Evolutionary conservation across 805 yeast species (phyloP), one percentile per base, ranked within the genome.

Genomic region (Wickerhamiella galacta): DNA sequence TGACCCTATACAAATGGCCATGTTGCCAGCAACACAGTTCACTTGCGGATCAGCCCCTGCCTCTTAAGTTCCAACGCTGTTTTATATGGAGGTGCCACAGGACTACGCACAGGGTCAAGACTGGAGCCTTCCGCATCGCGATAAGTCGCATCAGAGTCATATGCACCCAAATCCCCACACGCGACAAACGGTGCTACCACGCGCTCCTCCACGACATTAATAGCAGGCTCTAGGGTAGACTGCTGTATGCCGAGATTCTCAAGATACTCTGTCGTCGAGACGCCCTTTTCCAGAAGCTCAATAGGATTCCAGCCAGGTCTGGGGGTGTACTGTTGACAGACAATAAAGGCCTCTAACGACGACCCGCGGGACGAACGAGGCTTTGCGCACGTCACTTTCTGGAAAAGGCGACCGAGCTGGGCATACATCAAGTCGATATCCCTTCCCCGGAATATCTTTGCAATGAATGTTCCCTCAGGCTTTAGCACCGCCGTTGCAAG

Each of bases 21-120:
- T n/a, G n/a, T n/a, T n/a, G n/a, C n/a, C n/a, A n/a, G n/a, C n/a
- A n/a, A n/a, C n/a, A n/a, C n/a, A n/a, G n/a, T n/a, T n/a, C n/a
- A n/a, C n/a, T n/a, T n/a, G n/a, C n/a, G n/a, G n/a, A n/a, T n/a
- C n/a, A n/a, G n/a, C n/a, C n/a, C 94, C 36, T 66, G 67, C 48
- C 94, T 66, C 56, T 80, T 82, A 68, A 80, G 61, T 50, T 82
- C 93, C 36, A 90, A 57, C 0, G 96, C 98, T 37, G 71, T 70
- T 57, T 87, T 87, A 56, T 90, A 90, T 1, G 98, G 95, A 1
- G 98, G 98, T 20, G 93, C 90, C 1, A 95, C 85, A 6, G 98
- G 98, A 53, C 72, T 63, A 48, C 90, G 96, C 8, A 90, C 93
- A 0, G 98, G 98, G 43, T 82, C 92, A 39, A 90, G 57, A 37